These are phyloP conservation scores for Fusarium sp. DNA, from an alignment of 2,329 filamentous ascomycete genomes.

Conservation along the genomic window DNA sequence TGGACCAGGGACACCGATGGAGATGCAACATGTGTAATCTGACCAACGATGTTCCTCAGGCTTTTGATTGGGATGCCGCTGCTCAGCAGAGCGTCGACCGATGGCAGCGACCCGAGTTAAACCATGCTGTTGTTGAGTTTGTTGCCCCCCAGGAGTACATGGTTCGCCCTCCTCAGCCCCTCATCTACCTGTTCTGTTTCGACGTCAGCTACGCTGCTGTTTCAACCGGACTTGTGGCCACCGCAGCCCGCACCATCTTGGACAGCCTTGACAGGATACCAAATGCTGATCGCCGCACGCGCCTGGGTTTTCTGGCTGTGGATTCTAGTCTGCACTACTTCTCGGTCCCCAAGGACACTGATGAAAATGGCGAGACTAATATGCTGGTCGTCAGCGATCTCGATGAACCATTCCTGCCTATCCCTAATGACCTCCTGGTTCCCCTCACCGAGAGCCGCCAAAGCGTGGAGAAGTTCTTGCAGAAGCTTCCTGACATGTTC, in stretches of 20 bases:
- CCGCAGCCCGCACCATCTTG: conserved; percentile 90
- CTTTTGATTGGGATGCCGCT: conserved; percentile 97
- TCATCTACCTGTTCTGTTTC: conserved; percentile 95
- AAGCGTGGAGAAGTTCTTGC: conserved; percentile 91
- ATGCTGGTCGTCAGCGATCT: conserved; percentile 97
- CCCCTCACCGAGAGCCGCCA: conserved; percentile 88
- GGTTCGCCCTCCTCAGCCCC: conserved; percentile 94
- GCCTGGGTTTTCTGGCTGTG: conserved; percentile 94
- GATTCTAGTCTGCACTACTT: conserved; percentile 98
- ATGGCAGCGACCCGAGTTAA: conserved; percentile 92
- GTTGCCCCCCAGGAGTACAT: conserved; percentile 99
- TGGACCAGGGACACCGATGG: conserved; percentile 98
- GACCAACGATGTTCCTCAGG: conserved; percentile 98
- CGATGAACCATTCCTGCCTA: conserved; percentile 95
- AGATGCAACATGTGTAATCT: conserved; percentile 99
- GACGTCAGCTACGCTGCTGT: conserved; percentile 94
- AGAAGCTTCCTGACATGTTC: conserved; percentile 96
- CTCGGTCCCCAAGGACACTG: conserved; percentile 88
- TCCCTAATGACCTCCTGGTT: conserved; percentile 90
- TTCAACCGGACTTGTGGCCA: conserved; percentile 90
- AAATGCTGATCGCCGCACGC: conserved; percentile 93
- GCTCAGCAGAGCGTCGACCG: conserved; percentile 91
- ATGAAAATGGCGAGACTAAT: conserved; percentile 85
- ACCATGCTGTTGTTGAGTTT: conserved; percentile 97
- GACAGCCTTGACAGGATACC: conserved; percentile 97